Percentiles rank a stretch among this genome's conserved stretches.
Evolutionary conservation across 768 basidiomycete genomes (phyloP).

Genomic region (Boletus eberwhitei): DNA sequence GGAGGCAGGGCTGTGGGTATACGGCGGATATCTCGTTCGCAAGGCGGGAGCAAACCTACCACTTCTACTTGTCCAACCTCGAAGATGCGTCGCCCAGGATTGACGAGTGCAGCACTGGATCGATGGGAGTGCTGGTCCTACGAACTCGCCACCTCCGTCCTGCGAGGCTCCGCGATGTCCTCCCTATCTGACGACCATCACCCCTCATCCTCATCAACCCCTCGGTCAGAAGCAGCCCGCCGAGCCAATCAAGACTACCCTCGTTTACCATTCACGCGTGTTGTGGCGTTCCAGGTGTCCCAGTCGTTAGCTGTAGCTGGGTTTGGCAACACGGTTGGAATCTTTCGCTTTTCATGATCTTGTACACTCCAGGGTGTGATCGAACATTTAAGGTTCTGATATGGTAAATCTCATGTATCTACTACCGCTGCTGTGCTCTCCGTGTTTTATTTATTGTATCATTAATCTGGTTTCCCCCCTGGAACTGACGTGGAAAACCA

Average conservation of each 20-base stretch:
- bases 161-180: constrained; percentile 52
- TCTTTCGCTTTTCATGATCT: constrained; percentile 25
- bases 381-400: not conserved
- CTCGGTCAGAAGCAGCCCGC: not conserved
- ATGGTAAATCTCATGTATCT: constrained; percentile 17
- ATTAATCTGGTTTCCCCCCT: constrained; percentile 6
- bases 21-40: constrained; percentile 56
- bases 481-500: not conserved
- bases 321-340: constrained; percentile 65
- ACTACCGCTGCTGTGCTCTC: constrained; percentile 11
- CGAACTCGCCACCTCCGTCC: constrained; percentile 48
- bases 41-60: constrained; percentile 29
- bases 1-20: constrained; percentile 63
- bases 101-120: constrained; percentile 64
- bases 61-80: constrained; percentile 9
- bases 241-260: constrained; percentile 33
- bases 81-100: constrained; percentile 33
- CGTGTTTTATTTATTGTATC: constrained; percentile 25
- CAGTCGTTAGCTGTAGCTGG: constrained; percentile 59
- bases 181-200: constrained; percentile 36
- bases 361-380: not conserved
- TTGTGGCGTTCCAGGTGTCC: constrained; percentile 53
- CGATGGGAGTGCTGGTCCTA: constrained; percentile 85
- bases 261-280: constrained; percentile 77
- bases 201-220: constrained; percentile 4